These are phyloP conservation scores for Monosporozyma aquatica DNA, from an alignment of 805 yeast genomes.

Conservation along the genomic window DNA sequence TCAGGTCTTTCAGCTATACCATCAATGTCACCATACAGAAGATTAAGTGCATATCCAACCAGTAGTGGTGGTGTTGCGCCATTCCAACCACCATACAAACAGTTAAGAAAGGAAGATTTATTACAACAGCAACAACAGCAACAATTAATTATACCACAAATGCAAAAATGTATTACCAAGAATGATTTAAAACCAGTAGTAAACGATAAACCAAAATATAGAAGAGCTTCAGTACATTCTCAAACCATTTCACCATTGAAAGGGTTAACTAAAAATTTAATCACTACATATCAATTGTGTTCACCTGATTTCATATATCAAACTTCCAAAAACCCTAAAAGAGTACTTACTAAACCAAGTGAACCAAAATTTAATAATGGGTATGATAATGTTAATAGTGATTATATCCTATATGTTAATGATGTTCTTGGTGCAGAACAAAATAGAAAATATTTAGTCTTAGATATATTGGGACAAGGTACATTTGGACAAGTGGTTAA, in stretches of 20 bases:
- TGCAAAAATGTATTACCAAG: slow-evolving; percentile 34
- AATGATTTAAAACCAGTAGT: slow-evolving; percentile 53
- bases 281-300: slow-evolving; percentile 77
- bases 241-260: slow-evolving; percentile 66
- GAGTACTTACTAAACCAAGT: slow-evolving; percentile 88
- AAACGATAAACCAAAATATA: slow-evolving; percentile 56
- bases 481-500: slow-evolving; percentile 98
- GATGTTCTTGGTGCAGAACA: slow-evolving; percentile 69
- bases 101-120: slow-evolving; percentile 6
- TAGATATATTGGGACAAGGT: slow-evolving; percentile 91
- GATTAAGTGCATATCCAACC: slow-evolving; percentile 24
- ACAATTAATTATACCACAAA: slow-evolving; percentile 38
- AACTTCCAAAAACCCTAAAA: slow-evolving; percentile 75
- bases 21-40: slow-evolving; percentile 19
- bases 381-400: slow-evolving; percentile 77
- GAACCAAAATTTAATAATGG: slow-evolving; percentile 79
- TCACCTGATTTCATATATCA: slow-evolving; percentile 78
- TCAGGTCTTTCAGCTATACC: slow-evolving; percentile 4
- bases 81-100: slow-evolving; percentile 26
- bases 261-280: slow-evolving; percentile 68
- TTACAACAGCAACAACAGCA: background rate
- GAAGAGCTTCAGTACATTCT: slow-evolving; percentile 59
- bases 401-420: slow-evolving; percentile 87
- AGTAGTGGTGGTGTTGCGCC: slow-evolving; percentile 10
- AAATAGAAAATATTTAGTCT: slow-evolving; percentile 75